These are phyloP conservation scores for Spiromastix sp. DNA, from an alignment of 2,329 filamentous ascomycete genomes.

Conservation along the genomic window DNA sequence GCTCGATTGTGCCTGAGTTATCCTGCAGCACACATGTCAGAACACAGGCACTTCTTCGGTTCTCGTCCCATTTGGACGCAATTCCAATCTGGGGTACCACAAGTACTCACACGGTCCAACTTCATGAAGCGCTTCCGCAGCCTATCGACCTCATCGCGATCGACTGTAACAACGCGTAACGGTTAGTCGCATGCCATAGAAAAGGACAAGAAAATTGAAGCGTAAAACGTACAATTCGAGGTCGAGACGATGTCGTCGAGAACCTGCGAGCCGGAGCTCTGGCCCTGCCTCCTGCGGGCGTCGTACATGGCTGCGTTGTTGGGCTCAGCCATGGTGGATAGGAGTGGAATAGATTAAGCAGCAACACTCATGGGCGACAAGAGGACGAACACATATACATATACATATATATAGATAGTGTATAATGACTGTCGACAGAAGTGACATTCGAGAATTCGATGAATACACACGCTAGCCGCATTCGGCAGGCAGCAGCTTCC, in stretches of 20 bases:
- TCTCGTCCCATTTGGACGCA: neutral
- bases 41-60: neutral
- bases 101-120: constrained; percentile 73
- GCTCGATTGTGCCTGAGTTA: constrained; percentile 95
- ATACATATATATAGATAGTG: constrained; percentile 1
- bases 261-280: constrained; percentile 51
- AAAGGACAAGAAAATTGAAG: neutral
- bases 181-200: neutral
- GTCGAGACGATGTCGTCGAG: constrained; percentile 93
- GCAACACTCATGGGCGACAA: too few species aligned
- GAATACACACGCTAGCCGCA: constrained; percentile 7
- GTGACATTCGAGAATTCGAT: too few species aligned
- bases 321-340: constrained; percentile 26
- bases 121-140: constrained; percentile 98
- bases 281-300: constrained; percentile 31
- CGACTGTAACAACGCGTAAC: constrained; percentile 49
- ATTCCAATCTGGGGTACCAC: neutral
- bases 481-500: constrained; percentile 9
- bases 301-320: constrained; percentile 36
- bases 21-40: constrained; percentile 50
- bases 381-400: too few species aligned
- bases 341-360: neutral
- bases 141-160: constrained; percentile 92
- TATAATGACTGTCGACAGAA: too few species aligned
- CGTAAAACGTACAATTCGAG: constrained; percentile 68